These are phyloP conservation scores for Aureobasidium sp. DNA, from an alignment of 2,329 filamentous ascomycete species.

Conservation along the genomic window DNA sequence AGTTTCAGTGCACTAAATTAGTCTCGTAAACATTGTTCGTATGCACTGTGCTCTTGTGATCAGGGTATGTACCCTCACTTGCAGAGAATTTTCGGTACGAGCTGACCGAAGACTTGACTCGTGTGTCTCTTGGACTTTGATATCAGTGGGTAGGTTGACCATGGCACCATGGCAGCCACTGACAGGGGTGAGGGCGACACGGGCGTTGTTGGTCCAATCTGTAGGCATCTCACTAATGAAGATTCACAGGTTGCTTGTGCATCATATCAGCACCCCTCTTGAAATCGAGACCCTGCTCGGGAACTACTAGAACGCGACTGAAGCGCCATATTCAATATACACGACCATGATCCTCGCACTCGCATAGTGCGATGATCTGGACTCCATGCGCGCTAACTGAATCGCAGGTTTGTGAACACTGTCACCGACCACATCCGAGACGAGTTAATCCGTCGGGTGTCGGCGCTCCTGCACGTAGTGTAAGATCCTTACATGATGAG, in stretches of 20 bases:
- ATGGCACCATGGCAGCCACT: not conserved
- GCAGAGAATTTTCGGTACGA: not conserved
- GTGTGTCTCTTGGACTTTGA: not conserved
- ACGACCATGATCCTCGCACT: not conserved
- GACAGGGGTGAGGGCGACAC: not conserved
- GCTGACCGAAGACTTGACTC: not conserved
- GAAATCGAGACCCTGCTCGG: not conserved
- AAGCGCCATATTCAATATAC: not conserved
- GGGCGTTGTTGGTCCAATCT: not conserved
- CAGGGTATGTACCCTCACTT: not conserved
- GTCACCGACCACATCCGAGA: not conserved
- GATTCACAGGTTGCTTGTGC: not conserved
- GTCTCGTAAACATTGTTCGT: not conserved
- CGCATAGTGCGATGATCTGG: not conserved
- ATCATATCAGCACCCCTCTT: not conserved
- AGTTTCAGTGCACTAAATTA: not conserved
- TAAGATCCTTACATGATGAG: not conserved
- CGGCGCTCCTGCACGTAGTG: not conserved
- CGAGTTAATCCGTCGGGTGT: not conserved
- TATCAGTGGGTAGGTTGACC: not conserved
- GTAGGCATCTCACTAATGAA: not conserved
- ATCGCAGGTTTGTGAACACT: not conserved
- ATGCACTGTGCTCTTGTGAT: not conserved
- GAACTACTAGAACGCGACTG: not conserved
- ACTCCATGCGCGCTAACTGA: not conserved